These are phyloP conservation scores for Exophiala oligosperma DNA, from an alignment of 2,329 filamentous ascomycete species.

Conservation along the genomic window DNA sequence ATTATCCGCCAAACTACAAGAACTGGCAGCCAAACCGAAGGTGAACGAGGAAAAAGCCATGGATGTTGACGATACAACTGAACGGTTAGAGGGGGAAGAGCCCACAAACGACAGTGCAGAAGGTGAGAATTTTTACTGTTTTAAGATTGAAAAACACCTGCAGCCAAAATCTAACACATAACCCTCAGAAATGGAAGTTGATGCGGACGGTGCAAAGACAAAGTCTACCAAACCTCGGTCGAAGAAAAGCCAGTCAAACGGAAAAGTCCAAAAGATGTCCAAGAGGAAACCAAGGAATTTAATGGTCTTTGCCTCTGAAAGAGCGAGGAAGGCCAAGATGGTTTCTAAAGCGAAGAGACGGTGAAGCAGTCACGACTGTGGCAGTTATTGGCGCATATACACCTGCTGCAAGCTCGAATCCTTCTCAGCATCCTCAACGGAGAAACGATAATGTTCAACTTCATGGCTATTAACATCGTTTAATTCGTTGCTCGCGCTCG, in stretches of 20 bases:
- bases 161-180: background rate
- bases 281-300: slow-evolving; percentile 26
- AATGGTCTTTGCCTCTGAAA: slow-evolving; percentile 26
- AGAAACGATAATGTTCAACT: too few species aligned
- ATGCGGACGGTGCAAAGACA: slow-evolving; percentile 16
- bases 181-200: slow-evolving; percentile 23
- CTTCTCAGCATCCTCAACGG: background rate
- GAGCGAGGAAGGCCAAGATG: slow-evolving; percentile 20
- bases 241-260: slow-evolving; percentile 3
- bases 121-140: background rate
- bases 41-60: slow-evolving; percentile 42
- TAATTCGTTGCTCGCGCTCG: too few species aligned
- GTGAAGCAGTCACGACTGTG: slow-evolving; percentile 9
- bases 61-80: slow-evolving; percentile 46
- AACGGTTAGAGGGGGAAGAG: slow-evolving; percentile 42
- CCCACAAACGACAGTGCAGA: slow-evolving; percentile 43
- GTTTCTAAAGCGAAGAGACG: slow-evolving; percentile 15
- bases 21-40: slow-evolving; percentile 74
- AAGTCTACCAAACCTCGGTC: slow-evolving; percentile 15
- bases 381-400: background rate
- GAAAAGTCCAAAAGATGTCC: slow-evolving; percentile 22
- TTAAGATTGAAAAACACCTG: background rate
- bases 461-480: too few species aligned
- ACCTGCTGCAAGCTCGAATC: background rate
- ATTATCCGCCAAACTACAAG: slow-evolving; percentile 80